Evolutionary conservation across 2,329 filamentous ascomycete genomes (phyloP), one percentile per base, ranked within the genome.

Genomic region (Alternaria sp.): DNA sequence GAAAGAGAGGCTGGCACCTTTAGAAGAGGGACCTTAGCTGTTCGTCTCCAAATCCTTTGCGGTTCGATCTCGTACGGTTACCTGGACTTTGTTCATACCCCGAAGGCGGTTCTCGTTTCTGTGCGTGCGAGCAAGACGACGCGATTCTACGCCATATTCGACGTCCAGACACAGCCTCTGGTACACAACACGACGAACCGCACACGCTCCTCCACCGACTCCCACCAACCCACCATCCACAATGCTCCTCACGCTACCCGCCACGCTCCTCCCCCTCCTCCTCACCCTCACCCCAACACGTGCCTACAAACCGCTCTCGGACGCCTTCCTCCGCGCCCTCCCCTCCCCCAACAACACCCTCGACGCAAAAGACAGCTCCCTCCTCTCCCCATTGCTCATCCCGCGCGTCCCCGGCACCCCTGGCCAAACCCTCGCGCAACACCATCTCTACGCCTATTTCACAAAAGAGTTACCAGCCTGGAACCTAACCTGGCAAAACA

Each of bases 381-480:
- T 99, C 17, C 87, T 99, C 30, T 87, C 95, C 4, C 96, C 95
- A 1, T 94, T 99, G 72, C 85, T 99, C 57, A 89, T 91, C 54
- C 90, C 96, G 1, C 91, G 96, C 64, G 94, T 99, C 0, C 92
- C 96, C 7, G 96, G 94, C 15, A 97, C 93, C 1, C 85, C 89
- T 1, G 93, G 93, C 26, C 93, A 91, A 13, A 79, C 82, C 15
- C 86, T 85, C 56, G 93, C 92, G 4, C 91, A 96, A 70, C 85
- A 88, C 46, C 95, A 98, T 81, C 93, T 99, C 74, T 87, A 90
- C 73, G 83, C 90, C 77, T 98, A 96, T 85, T 97, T 98, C 82
- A 81, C 81, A 53, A 84, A 83, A 6, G 83, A 89, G 17, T 87
- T 98, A 21, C 93, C 95, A 1, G 82, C 87, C 36, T 99, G 96